Evolutionary conservation across 1,284 basidiomycete species (phyloP).

Genomic region (Golubevia sp.): DNA sequence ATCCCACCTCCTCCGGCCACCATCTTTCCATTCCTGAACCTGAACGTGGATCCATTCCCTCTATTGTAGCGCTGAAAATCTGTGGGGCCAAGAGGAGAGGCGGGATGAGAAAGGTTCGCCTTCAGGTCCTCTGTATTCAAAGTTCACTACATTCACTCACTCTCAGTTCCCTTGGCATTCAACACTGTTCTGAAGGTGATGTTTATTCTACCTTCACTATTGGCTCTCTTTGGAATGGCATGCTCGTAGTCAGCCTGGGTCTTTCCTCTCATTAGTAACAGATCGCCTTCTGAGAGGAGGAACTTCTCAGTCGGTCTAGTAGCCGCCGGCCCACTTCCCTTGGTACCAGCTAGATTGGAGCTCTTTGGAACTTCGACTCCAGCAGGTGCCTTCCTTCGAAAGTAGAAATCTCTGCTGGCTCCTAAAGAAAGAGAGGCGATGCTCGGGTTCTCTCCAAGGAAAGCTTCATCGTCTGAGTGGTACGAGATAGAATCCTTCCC

Average conservation of each 20-base stretch:
- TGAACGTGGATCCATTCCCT: conserved; percentile 4
- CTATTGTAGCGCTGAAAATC: conserved; percentile 18
- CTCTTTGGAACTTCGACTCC: conserved; percentile 14
- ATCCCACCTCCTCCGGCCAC: conserved; percentile 1
- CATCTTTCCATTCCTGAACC: conserved; percentile 5
- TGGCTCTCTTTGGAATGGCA: conserved; percentile 60
- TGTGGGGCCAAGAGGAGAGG: background rate
- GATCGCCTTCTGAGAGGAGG: conserved; percentile 54
- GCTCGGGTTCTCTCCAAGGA: conserved; percentile 59
- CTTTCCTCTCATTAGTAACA: conserved; percentile 62
- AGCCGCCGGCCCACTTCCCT: background rate
- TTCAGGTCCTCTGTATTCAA: background rate
- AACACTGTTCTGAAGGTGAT: conserved; percentile 62
- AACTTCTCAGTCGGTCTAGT: conserved; percentile 49
- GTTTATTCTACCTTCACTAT: conserved; percentile 59
- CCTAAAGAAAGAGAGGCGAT: conserved; percentile 62
- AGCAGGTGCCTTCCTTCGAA: conserved; percentile 57
- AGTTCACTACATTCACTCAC: conserved; percentile 26
- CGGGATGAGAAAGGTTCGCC: background rate
- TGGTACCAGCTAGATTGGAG: background rate
- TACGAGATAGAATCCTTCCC: conserved; percentile 62
- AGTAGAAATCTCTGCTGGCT: conserved; percentile 57
- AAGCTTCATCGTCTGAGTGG: conserved; percentile 62
- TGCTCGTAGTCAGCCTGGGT: conserved; percentile 63
- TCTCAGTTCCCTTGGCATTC: conserved; percentile 58